phyloP scores from a whole-genome alignment of 495 filamentous ascomycete species.

The Filosporella fistucella region DNA sequence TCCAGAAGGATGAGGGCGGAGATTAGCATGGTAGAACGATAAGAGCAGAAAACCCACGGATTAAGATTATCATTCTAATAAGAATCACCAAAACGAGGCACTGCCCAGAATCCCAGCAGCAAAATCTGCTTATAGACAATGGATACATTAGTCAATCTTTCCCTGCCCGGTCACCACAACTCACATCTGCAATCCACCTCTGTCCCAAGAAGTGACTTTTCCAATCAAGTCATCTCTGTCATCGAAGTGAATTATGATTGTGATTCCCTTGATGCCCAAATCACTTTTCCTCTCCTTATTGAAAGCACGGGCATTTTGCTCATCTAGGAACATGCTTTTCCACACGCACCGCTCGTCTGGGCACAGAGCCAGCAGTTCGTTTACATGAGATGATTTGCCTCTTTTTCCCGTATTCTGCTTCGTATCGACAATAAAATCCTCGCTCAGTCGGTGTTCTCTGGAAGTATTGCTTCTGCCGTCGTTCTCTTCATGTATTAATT shows the following conservation, averaged over 20 bases:
- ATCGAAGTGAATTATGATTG: slow-evolving; percentile 38
- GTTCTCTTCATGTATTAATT: neutral
- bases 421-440: slow-evolving; percentile 16
- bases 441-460: neutral
- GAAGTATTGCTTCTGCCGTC: neutral
- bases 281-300: slow-evolving; percentile 16
- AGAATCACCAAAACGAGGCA: too few species aligned
- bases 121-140: too few species aligned
- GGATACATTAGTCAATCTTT: too few species aligned
- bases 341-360: slow-evolving; percentile 31
- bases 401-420: slow-evolving; percentile 15
- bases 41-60: too few species aligned
- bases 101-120: too few species aligned
- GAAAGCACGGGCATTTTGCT: neutral
- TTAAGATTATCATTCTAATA: too few species aligned
- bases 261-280: slow-evolving; percentile 37
- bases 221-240: slow-evolving; percentile 42
- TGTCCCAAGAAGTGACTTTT: slow-evolving; percentile 14
- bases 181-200: neutral
- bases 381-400: neutral
- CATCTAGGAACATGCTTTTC: slow-evolving; percentile 27
- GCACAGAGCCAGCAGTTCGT: too few species aligned
- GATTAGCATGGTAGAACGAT: too few species aligned
- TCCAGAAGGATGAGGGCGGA: too few species aligned
- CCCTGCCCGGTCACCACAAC: too few species aligned